Conservation (phyloP, 2,329 filamentous ascomycete species). For the Tolypocladium album region DNA sequence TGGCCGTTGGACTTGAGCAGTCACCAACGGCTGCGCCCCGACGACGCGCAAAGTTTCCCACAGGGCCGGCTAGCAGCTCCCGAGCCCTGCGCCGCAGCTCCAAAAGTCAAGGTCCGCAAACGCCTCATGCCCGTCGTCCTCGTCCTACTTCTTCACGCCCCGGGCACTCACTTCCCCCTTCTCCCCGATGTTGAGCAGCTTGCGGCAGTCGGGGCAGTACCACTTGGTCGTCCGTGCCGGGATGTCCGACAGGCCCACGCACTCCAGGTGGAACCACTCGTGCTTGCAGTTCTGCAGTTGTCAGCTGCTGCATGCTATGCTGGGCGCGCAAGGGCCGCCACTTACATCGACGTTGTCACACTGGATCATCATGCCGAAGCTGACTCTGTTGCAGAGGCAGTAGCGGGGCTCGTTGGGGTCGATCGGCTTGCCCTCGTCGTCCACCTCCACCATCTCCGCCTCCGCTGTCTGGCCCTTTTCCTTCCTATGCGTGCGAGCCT, state of each 20-base stretch:
- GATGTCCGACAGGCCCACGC: conserved; percentile 57
- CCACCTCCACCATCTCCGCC: conserved; percentile 46
- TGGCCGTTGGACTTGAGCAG: neutral
- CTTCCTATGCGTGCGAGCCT: conserved; percentile 39
- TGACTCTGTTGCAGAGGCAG: conserved; percentile 69
- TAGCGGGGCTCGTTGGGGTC: conserved; percentile 69
- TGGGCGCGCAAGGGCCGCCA: conserved; percentile 9
- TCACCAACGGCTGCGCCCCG: neutral
- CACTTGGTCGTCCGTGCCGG: conserved; percentile 68
- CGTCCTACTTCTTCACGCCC: conserved; percentile 34
- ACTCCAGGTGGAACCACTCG: conserved; percentile 79
- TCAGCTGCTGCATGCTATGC: neutral
- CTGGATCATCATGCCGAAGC: conserved; percentile 73
- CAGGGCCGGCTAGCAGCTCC: neutral
- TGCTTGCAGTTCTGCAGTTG: conserved; percentile 52
- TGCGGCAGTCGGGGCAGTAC: conserved; percentile 72
- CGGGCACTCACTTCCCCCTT: conserved; percentile 52
- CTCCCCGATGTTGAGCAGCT: conserved; percentile 50
- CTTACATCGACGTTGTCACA: conserved; percentile 71
- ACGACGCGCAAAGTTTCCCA: too few species aligned
- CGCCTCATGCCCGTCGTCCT: neutral
- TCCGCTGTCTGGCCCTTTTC: conserved; percentile 31
- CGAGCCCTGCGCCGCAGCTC: conserved; percentile 2
- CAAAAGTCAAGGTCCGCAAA: conserved; percentile 4
- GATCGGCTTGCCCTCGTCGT: conserved; percentile 58